Percentiles rank a stretch among this genome's conserved stretches.
phyloP scores from a whole-genome alignment of 768 basidiomycete species.

The Suillus luteus region DNA sequence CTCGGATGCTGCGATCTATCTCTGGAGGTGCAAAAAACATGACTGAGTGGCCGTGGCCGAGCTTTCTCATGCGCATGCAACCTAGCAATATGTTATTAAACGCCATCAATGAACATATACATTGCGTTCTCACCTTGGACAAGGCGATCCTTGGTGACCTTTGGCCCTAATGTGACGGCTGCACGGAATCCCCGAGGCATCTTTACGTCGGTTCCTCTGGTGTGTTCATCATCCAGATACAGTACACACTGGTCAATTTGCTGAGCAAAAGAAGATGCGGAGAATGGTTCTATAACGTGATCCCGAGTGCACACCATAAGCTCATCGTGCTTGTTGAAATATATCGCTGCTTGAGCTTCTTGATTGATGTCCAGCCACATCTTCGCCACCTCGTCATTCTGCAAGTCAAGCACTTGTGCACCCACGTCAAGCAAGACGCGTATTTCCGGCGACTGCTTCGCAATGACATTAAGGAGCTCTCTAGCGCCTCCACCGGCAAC shows the following conservation, averaged over 20 bases:
- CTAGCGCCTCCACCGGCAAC: conserved; percentile 18
- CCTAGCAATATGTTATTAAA: conserved; percentile 32
- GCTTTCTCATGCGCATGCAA: conserved; percentile 56
- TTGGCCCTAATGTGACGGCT: conserved; percentile 51
- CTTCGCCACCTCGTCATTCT: conserved; percentile 40
- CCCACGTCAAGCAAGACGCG: conserved; percentile 54
- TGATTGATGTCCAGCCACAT: conserved; percentile 18
- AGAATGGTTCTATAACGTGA: conserved; percentile 36
- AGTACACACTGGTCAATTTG: conserved; percentile 43
- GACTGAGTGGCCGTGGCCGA: conserved; percentile 49
- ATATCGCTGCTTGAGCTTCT: conserved; percentile 44
- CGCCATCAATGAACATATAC: background rate
- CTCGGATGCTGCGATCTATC: conserved; percentile 41
- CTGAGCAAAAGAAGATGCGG: conserved; percentile 41
- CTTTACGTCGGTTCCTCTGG: conserved; percentile 51
- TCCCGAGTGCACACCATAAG: conserved; percentile 39
- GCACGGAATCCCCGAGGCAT: conserved; percentile 44
- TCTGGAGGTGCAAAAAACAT: conserved; percentile 51
- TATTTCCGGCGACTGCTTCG: conserved; percentile 35
- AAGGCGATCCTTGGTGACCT: conserved; percentile 53
- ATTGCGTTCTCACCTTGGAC: conserved; percentile 43
- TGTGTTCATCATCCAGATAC: conserved; percentile 57
- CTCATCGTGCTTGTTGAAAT: conserved; percentile 40
- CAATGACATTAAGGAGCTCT: conserved; percentile 35
- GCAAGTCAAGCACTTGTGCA: conserved; percentile 53